These are phyloP conservation scores for Wickerhamiella azymoides DNA, from an alignment of 805 yeast species.

Conservation along the genomic window DNA sequence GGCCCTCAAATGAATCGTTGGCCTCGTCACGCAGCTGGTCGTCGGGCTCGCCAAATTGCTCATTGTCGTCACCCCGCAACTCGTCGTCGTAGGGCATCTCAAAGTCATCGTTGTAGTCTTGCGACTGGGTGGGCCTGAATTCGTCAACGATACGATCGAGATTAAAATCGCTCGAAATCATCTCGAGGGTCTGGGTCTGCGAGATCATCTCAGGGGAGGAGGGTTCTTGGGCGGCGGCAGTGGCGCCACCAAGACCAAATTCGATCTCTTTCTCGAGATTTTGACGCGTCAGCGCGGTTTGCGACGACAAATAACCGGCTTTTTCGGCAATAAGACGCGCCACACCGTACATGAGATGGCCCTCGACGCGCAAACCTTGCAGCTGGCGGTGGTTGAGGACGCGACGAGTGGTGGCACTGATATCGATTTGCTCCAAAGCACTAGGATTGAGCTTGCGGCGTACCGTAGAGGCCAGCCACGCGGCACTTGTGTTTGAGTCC, in stretches of 20 bases:
- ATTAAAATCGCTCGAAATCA: constrained; percentile 5
- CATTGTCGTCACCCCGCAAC: constrained; percentile 3
- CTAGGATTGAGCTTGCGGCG: constrained; percentile 3
- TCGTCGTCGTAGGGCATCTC: constrained; percentile 2
- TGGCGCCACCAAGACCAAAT: too few relatives aligned
- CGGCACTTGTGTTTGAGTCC: constrained; percentile 1
- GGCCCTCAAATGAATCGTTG: neutral
- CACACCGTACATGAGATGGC: constrained; percentile 7
- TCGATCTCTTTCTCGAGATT: constrained; percentile 3
- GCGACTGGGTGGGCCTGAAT: constrained; percentile 5
- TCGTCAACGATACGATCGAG: constrained; percentile 2
- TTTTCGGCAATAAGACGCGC: constrained; percentile 3
- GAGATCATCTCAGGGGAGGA: neutral
- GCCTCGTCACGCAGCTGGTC: constrained; percentile 4
- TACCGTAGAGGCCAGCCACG: constrained; percentile 7
- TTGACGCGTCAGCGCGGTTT: neutral
- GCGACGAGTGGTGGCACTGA: constrained; percentile 5
- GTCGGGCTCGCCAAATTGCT: neutral
- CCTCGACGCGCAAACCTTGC: constrained; percentile 6
- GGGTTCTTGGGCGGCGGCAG: neutral
- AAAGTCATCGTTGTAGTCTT: neutral
- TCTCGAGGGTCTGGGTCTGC: constrained; percentile 2
- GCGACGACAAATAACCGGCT: neutral
- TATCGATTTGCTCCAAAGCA: neutral
- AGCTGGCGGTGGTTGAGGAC: neutral